Evolutionary conservation across 2,329 filamentous ascomycete species (phyloP).

Genomic region (Clonostachys sp.): DNA sequence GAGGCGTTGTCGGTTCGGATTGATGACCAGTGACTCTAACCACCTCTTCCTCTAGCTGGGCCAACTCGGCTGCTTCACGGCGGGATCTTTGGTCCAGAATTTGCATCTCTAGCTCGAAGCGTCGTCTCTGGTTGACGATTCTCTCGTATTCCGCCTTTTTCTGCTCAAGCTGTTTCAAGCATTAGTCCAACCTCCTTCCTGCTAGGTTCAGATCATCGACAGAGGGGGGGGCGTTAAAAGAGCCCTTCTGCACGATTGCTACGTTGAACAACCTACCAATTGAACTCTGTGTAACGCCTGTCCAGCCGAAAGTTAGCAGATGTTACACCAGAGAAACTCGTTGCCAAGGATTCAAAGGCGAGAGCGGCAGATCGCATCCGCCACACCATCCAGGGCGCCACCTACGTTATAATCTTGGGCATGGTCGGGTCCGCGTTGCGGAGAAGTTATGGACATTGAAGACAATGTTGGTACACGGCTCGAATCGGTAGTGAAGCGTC

Average conservation of each 20-base stretch:
- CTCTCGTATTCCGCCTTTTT: slow-evolving; percentile 91
- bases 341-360: too few species aligned
- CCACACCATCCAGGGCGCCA: not conserved
- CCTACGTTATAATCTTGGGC: not conserved
- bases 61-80: slow-evolving; percentile 77
- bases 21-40: slow-evolving; percentile 60
- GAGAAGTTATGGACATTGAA: slow-evolving; percentile 44
- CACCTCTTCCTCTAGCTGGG: slow-evolving; percentile 79
- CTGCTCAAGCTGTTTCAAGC: slow-evolving; percentile 71
- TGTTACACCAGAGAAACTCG: too few species aligned
- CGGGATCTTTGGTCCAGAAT: slow-evolving; percentile 81
- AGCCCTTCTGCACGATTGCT: not conserved
- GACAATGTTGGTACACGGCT: slow-evolving; percentile 74
- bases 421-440: slow-evolving; percentile 17
- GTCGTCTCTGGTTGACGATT: slow-evolving; percentile 81
- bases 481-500: slow-evolving; percentile 92
- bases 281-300: slow-evolving; percentile 69
- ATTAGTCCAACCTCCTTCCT: not conserved
- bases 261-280: slow-evolving; percentile 54
- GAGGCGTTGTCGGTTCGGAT: slow-evolving; percentile 93
- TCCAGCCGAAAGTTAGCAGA: not conserved
- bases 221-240: slow-evolving; percentile 1
- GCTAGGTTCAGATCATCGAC: not conserved
- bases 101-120: slow-evolving; percentile 90
- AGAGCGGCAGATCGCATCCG: too few species aligned